Evolutionary conservation across 805 yeast species (phyloP).

Genomic region (Priceomyces melissophilus): DNA sequence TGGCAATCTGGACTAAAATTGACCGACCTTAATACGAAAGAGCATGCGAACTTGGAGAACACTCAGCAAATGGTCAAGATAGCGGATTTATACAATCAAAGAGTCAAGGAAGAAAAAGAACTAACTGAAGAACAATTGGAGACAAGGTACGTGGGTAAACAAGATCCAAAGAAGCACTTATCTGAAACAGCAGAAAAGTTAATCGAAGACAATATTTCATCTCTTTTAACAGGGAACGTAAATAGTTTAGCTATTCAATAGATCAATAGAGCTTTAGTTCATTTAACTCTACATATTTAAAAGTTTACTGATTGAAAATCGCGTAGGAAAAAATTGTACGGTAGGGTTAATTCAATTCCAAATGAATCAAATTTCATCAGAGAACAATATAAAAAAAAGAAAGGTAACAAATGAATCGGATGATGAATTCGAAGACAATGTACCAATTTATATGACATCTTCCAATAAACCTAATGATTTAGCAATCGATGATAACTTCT

Average conservation of each 20-base stretch:
- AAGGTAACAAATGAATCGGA: constrained; percentile 1
- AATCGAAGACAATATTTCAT: constrained; percentile 86
- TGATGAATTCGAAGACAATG: constrained; percentile 9
- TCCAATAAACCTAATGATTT: background rate
- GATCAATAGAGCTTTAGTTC: background rate
- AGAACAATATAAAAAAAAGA: background rate
- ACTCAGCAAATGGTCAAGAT: constrained; percentile 81
- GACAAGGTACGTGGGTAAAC: constrained; percentile 96
- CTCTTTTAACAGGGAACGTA: constrained; percentile 83
- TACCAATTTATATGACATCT: constrained; percentile 9
- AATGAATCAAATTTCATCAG: background rate
- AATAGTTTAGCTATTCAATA: constrained; percentile 86
- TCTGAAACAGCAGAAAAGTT: constrained; percentile 81
- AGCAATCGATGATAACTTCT: constrained; percentile 13
- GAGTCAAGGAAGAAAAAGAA: constrained; percentile 91
- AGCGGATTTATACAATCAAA: constrained; percentile 82
- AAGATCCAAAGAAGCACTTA: constrained; percentile 97
- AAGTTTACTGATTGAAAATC: background rate
- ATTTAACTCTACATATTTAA: background rate
- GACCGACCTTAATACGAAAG: constrained; percentile 73
- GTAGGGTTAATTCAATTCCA: no score
- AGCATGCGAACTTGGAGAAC: constrained; percentile 67
- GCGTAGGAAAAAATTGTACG: no score
- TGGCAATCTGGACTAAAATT: constrained; percentile 92
- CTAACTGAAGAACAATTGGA: constrained; percentile 83